Evolutionary conservation across 2,329 filamentous ascomycete species (phyloP), one percentile per base, ranked within the genome.

Genomic region (Diaporthe helianthi): DNA sequence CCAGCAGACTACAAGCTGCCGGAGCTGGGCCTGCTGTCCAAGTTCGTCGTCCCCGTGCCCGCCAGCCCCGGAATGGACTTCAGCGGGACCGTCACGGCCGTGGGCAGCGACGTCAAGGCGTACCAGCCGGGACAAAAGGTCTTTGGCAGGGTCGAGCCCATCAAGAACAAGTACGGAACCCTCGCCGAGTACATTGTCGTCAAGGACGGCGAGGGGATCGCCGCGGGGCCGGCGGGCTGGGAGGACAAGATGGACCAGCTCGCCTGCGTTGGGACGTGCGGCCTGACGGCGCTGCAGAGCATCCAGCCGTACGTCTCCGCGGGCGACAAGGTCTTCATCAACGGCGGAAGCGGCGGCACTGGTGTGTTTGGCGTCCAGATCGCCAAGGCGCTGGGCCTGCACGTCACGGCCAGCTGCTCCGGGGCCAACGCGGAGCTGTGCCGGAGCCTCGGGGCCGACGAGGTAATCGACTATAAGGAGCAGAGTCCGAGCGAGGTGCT

Each of bases 1-100:
- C 89, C 89, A 0, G 85, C 86, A 33, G 90, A 92, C 81, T 86
- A 89, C 82, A 92, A 92, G 77, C 72, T 87, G 2, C 81, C 86
- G 12, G 88, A 91, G 74, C 24, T 79, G 3, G 78, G 83, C 33
- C 77, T 83, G 0, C 67, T 86, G 7, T 76, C 76, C 1, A 78
- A 80, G 4, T 71, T 81, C 26, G 46, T 82, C 1, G 76, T 85
- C 58, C 74, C 77, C 29, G 77, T 76, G 6, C 82, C 84, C 0
- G 83, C 82, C 2, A 81, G 81, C 1, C 86, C 86, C 0, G 83
- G 84, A 0, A 79, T 84, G 74, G 85, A 87, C 76, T 86, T 84
- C 67, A 80, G 78, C 69, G 84, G 85, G 0, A 79, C 80, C 10
- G 78, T 85, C 13, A 77, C 83, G 17, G 75, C 78, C 1, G 75